Percentiles rank a stretch among this genome's conserved stretches.
These are phyloP conservation scores for Pseudocercospora pini-densiflorae DNA, from an alignment of 2,329 filamentous ascomycete genomes.

Conservation along the genomic window DNA sequence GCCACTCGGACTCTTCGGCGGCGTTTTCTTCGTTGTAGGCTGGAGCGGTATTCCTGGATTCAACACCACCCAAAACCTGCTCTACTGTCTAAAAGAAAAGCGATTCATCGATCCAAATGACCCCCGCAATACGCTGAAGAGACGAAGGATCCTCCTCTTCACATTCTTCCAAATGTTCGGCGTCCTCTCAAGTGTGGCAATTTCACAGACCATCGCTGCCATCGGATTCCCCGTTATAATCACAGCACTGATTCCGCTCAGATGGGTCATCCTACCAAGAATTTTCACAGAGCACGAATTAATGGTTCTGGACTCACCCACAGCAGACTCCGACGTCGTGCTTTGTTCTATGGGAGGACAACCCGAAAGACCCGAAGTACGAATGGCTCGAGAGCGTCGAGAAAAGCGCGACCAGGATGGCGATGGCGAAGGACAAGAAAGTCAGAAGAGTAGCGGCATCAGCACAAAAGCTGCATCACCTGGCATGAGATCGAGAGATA, in stretches of 20 bases:
- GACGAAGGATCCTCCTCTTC: slow-evolving; percentile 55
- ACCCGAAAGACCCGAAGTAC: slow-evolving; percentile 46
- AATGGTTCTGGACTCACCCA: slow-evolving; percentile 57
- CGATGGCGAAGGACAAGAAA: slow-evolving; percentile 32
- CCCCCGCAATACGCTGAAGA: slow-evolving; percentile 50
- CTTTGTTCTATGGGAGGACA: slow-evolving; percentile 58
- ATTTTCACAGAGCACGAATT: slow-evolving; percentile 58
- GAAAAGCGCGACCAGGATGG: slow-evolving; percentile 31
- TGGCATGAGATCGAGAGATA: slow-evolving; percentile 30
- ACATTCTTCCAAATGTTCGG: slow-evolving; percentile 57
- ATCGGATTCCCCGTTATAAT: slow-evolving; percentile 65
- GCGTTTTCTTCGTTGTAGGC: slow-evolving; percentile 64
- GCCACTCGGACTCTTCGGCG: slow-evolving; percentile 58
- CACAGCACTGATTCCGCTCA: slow-evolving; percentile 59
- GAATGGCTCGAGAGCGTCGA: slow-evolving; percentile 32
- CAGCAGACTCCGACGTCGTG: slow-evolving; percentile 58
- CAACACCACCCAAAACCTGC: slow-evolving; percentile 57
- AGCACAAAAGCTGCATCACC: slow-evolving; percentile 20
- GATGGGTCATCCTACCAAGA: slow-evolving; percentile 55
- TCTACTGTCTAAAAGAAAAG: slow-evolving; percentile 54
- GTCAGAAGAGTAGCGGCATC: slow-evolving; percentile 27
- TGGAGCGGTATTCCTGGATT: slow-evolving; percentile 58
- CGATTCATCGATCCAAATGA: slow-evolving; percentile 55
- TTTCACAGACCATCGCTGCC: slow-evolving; percentile 64
- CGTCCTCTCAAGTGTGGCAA: slow-evolving; percentile 60